Percentiles rank a stretch among this genome's conserved stretches.
Conservation (phyloP, 768 basidiomycete genomes). For the Agaricus bisporus region DNA sequence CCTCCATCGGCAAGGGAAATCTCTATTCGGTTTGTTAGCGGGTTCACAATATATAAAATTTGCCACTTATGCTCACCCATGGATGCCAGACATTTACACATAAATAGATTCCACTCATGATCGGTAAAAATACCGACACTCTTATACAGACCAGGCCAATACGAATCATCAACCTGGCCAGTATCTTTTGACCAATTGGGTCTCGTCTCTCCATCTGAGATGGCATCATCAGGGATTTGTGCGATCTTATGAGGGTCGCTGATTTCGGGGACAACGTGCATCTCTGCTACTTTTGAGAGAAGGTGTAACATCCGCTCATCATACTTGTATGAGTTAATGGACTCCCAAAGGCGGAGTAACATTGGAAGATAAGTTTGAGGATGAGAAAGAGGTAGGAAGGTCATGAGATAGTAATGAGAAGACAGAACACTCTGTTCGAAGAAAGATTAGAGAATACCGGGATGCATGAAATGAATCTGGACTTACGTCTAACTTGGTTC, state of each 20-base stretch:
- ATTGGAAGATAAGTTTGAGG: constrained; percentile 80
- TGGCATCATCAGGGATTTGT: constrained; percentile 65
- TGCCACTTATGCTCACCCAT: constrained; percentile 54
- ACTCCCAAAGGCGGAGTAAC: constrained; percentile 84
- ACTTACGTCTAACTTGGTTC: constrained; percentile 66
- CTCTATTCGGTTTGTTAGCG: constrained; percentile 31
- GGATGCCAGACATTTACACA: constrained; percentile 83
- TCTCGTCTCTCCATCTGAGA: constrained; percentile 55
- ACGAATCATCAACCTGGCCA: constrained; percentile 16
- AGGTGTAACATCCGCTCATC: constrained; percentile 89
- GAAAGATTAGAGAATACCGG: constrained; percentile 9
- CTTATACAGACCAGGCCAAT: constrained; percentile 73
- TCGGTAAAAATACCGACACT: constrained; percentile 86
- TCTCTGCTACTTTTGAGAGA: constrained; percentile 67
- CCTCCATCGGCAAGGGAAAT: constrained; percentile 70
- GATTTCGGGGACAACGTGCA: constrained; percentile 72
- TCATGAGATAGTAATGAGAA: constrained; percentile 79
- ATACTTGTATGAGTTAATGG: constrained; percentile 83
- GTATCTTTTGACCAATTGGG: constrained; percentile 46
- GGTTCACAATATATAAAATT: too few species aligned
- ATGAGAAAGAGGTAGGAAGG: constrained; percentile 80
- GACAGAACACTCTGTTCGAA: constrained; percentile 58
- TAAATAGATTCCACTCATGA: constrained; percentile 77
- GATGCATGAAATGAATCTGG: neutral
- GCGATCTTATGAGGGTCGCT: constrained; percentile 68